phyloP scores from a whole-genome alignment of 2,329 filamentous ascomycete genomes.

The Allantophomopsis lycopodina region DNA sequence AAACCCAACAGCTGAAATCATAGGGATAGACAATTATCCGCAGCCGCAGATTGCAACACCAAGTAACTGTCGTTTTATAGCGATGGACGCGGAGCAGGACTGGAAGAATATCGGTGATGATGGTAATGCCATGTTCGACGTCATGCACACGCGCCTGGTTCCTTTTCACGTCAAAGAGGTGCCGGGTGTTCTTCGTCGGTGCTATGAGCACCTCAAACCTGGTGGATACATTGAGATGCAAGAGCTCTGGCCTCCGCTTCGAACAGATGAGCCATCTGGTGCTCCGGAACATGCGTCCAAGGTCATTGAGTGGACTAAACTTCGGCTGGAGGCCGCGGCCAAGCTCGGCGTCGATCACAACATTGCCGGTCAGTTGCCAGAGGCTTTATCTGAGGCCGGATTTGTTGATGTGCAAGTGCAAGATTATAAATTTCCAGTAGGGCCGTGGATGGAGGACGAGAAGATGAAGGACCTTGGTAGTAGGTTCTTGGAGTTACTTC shows the following conservation, averaged over 20 bases:
- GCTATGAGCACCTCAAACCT: background rate
- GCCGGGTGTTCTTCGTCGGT: background rate
- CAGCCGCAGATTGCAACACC: background rate
- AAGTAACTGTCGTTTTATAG: background rate
- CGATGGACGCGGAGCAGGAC: constrained; percentile 1
- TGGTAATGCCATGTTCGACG: constrained; percentile 1
- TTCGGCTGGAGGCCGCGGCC: background rate
- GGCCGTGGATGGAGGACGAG: constrained; percentile 2
- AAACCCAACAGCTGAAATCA: background rate
- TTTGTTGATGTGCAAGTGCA: background rate
- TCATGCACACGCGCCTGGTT: background rate
- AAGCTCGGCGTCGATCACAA: background rate
- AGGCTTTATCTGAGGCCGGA: background rate
- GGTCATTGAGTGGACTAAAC: background rate
- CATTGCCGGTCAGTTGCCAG: background rate
- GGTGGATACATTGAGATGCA: constrained; percentile 1
- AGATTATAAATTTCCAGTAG: background rate
- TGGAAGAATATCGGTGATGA: background rate
- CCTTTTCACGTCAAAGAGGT: background rate
- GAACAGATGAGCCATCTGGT: background rate
- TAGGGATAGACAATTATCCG: background rate
- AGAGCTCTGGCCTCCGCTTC: background rate
- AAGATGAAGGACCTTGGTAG: constrained; percentile 2
- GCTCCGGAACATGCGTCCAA: background rate
- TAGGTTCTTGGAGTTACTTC: background rate